Base-by-base conservation (phyloP, 176 grass and related monocot genomes). In the Metroxylon sagu region DNA sequence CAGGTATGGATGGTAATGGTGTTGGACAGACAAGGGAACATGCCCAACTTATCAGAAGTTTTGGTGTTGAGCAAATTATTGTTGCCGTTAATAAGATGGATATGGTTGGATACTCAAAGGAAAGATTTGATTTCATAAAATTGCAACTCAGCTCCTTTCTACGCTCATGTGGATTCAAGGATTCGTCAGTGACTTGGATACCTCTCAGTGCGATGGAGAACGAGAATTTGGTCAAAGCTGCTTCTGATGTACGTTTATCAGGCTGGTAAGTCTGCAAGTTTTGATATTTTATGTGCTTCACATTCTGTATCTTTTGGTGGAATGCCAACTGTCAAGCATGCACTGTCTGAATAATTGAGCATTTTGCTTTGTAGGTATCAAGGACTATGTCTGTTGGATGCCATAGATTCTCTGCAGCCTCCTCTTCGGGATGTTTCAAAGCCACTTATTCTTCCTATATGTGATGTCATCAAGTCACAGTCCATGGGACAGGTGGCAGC, bases 21-120 rank as follows among this genome's bases (percentile, higher is more conserved):
- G 66, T 91, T 81, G 92, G 92, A 18, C 92, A 97, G 81, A 97
- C 92, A 66, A 97, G 84, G 71, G 92, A 97, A 62, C 92, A 97
- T 75, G 77, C 92, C 49, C 84, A 85, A 71, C 86, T 97, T 79
- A 73, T 91, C 58, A 88, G 86, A 84, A 85, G 83, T 74, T 97
- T 97, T 53, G 92, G 92, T 18, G 84, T 97, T 72, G 92, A 97
- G 58, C 92, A 97, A 69, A 76, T 97, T 52, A 75, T 97, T 72
- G 76, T 97, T 35, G 84, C 83, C 21, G 73, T 97, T 63, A 97
- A 97, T 78, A 97, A 97, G 76, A 88, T 97, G 92, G 92, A 97
- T 80, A 77, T 17, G 50, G 67, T 91, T 61, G 83, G 62, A 3
- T 97, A 97, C 61, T 85, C 92, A 16, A 88, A 91, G 65, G 83